A percentile compares a stretch with the other conserved stretches of the same genome.
Conservation (phyloP, 202 grass and related monocot genomes). For the Eragrostis tef region DNA sequence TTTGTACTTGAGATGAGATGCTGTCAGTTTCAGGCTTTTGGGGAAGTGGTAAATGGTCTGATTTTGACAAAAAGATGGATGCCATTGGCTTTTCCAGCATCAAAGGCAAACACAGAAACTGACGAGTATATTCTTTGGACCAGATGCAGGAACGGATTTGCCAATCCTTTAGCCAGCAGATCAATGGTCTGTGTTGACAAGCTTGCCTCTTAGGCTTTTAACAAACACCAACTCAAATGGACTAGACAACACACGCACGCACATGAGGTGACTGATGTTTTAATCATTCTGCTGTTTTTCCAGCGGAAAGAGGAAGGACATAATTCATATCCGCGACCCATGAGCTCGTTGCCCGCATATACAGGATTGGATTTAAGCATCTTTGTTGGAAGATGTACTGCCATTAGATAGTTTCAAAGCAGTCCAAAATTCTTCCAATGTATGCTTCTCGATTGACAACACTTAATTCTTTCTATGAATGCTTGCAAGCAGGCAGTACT, state of each 20-base stretch:
- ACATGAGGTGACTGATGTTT: conserved; percentile 54
- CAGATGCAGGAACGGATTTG: conserved; percentile 46
- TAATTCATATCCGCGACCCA: conserved; percentile 17
- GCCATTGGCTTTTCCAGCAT: conserved; percentile 34
- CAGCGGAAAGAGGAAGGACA: conserved; percentile 4
- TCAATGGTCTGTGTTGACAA: conserved; percentile 25
- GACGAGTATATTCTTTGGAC: conserved; percentile 40
- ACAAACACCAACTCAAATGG: conserved; percentile 35
- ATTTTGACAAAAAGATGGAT: conserved; percentile 57
- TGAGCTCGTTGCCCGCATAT: conserved; percentile 19
- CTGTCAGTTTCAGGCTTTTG: conserved; percentile 45
- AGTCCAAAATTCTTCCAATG: background rate
- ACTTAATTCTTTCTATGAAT: conserved; percentile 22
- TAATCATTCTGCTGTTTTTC: conserved; percentile 57
- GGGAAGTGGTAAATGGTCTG: conserved; percentile 55
- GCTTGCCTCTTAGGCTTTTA: conserved; percentile 45
- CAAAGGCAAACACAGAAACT: conserved; percentile 50
- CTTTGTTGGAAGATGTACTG: background rate
- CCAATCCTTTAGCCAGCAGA: conserved; percentile 58
- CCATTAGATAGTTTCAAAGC: background rate
- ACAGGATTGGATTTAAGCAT: conserved; percentile 30
- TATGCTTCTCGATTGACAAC: too few relatives aligned
- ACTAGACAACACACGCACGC: conserved; percentile 61
- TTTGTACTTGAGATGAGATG: conserved; percentile 50
- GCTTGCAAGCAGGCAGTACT: conserved; percentile 25